Evolutionary conservation across 306 rosid genomes (phyloP).

Genomic region (Pterocarpus santalinus): DNA sequence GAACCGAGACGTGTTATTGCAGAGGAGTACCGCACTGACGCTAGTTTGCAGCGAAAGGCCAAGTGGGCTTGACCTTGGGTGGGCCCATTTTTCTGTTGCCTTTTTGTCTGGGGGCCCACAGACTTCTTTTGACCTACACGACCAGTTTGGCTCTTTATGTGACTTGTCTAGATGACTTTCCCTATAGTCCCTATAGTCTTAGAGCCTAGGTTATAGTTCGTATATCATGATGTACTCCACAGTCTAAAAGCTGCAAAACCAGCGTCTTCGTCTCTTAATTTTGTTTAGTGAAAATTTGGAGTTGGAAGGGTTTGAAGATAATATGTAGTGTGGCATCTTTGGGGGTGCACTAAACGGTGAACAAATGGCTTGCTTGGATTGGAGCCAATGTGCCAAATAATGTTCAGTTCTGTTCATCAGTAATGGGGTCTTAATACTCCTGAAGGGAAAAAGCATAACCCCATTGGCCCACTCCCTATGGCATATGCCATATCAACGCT

Average conservation of each 20-base stretch:
- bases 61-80: conserved; percentile 55
- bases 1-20: conserved; percentile 9
- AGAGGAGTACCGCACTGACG: neutral
- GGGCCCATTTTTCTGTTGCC: conserved; percentile 47
- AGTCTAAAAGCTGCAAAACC: conserved; percentile 34
- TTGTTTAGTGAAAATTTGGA: neutral
- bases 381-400: conserved; percentile 32
- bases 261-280: neutral
- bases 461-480: conserved; percentile 35
- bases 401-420: neutral
- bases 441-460: neutral
- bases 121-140: conserved; percentile 30
- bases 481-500: neutral
- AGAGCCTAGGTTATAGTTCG: neutral
- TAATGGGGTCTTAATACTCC: neutral
- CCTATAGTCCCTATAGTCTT: neutral
- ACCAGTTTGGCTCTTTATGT: conserved; percentile 37
- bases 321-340: neutral
- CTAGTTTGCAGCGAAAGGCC: conserved; percentile 25
- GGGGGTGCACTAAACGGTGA: neutral
- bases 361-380: conserved; percentile 35
- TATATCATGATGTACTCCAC: conserved; percentile 1
- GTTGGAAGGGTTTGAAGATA: neutral
- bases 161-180: conserved; percentile 20
- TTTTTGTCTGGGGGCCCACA: conserved; percentile 60